These are phyloP conservation scores for Erucastrum elatum DNA, from an alignment of 345 rosid species.

Conservation along the genomic window DNA sequence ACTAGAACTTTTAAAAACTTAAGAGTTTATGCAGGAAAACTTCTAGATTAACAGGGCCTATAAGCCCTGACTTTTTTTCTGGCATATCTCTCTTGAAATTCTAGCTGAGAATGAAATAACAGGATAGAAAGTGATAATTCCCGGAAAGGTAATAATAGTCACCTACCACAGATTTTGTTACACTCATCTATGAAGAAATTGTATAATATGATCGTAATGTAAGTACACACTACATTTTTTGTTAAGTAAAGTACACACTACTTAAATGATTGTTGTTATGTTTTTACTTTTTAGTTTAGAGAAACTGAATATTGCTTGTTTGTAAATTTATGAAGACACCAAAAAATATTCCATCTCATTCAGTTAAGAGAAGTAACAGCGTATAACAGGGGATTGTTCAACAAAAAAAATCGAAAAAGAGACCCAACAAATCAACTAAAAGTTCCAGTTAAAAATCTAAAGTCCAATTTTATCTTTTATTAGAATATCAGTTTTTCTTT, in stretches of 20 bases:
- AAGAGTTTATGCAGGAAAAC: neutral
- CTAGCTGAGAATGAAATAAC: neutral
- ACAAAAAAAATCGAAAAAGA: too few species aligned
- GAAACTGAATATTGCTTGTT: neutral
- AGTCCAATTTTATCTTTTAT: neutral
- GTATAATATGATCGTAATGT: neutral
- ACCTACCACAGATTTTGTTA: neutral
- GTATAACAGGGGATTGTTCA: too few species aligned
- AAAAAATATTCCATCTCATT: neutral
- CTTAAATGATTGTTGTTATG: neutral
- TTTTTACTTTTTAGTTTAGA: neutral
- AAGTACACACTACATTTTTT: neutral
- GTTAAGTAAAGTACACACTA: neutral
- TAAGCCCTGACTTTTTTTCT: neutral
- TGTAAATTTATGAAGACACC: neutral
- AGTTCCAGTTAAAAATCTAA: neutral
- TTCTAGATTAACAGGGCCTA: neutral
- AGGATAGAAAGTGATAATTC: neutral
- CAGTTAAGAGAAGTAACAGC: conserved; percentile 14
- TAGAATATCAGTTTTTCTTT: neutral
- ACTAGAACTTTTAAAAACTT: neutral
- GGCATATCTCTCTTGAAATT: neutral
- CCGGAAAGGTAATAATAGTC: neutral
- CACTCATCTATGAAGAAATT: neutral
- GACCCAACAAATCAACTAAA: neutral